Base-by-base conservation (phyloP, 176 grass and related monocot genomes). In the Oryza australiensis region DNA sequence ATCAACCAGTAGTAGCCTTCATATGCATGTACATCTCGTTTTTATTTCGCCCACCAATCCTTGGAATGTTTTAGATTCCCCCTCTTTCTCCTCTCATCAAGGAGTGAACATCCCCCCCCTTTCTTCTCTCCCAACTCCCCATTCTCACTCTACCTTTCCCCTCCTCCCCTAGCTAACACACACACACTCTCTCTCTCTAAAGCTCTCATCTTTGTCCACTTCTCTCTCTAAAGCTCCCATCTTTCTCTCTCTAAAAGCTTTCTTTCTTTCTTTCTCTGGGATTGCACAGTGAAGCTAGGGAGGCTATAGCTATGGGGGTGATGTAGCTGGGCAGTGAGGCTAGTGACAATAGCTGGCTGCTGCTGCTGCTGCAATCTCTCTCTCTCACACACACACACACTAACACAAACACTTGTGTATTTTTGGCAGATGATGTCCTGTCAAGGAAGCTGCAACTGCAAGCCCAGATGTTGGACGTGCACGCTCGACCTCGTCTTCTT, bases 361-460 rank as follows among this genome's bases (percentile, higher is more conserved):
- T 77, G 51, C 62, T 40, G 66, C 33, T 79, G 83, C 76, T 12
- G 84, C 84, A 33, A 63, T 41, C 84, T 74, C 41, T 24, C 62
- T 63, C 75, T 65, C 75, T 41, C 46, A n/a, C 77, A 83, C 86
- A 32, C 57, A 79, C 86, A 48, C 89, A 7, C 43, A 84, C 83
- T 73, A 79, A 55, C 85, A 71, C 76, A 82, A 83, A 59, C 79
- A 66, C 79, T 80, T 88, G 57, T 91, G 87, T 93, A 79, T 91
- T 93, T 89, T 93, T 99, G 89, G 90, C 89, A 93, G 93, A 99
- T 95, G 86, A 92, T 95, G 96, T 94, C 88, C 96, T 95, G 87
- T 95, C 90, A 95, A 86, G 85, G 93, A 99, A 92, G 96, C 89
- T 91, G 79, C 95, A 83, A 62, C 84, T 85, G 87, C 87, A 86